phyloP scores from a whole-genome alignment of 208 protist genomes.

The Phytomonas francai region DNA sequence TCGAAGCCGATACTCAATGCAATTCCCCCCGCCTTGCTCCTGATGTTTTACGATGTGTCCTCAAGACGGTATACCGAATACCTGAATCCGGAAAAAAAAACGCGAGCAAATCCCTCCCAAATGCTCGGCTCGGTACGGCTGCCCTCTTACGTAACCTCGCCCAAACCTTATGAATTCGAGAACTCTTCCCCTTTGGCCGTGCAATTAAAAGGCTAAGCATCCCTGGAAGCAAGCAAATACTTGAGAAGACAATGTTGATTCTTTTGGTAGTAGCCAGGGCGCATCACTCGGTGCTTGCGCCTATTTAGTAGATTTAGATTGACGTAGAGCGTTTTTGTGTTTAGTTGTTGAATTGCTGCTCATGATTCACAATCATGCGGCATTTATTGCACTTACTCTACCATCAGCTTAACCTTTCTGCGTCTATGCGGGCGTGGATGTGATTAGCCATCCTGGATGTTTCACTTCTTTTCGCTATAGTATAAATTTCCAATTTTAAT shows the following conservation, averaged over 20 bases:
- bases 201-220: neutral
- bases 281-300: neutral
- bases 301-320: neutral
- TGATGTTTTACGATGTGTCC: slow-evolving; percentile 56
- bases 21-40: slow-evolving; percentile 51
- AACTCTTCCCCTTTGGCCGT: neutral
- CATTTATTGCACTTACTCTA: neutral
- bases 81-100: slow-evolving; percentile 37
- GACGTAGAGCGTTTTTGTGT: neutral
- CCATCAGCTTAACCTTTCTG: neutral
- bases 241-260: neutral
- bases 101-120: slow-evolving; percentile 31
- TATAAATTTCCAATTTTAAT: neutral
- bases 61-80: slow-evolving; percentile 57
- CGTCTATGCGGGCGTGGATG: neutral
- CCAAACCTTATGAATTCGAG: slow-evolving; percentile 53
- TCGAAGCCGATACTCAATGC: slow-evolving; percentile 57
- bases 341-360: neutral
- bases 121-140: slow-evolving; percentile 26
- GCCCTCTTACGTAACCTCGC: slow-evolving; percentile 16
- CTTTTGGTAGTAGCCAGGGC: neutral
- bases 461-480: neutral
- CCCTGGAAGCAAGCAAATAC: neutral
- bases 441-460: neutral
- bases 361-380: neutral